Percentiles rank a stretch among this genome's conserved stretches.
These are phyloP conservation scores for Brassica incana DNA, from an alignment of 345 rosid species.

Conservation along the genomic window DNA sequence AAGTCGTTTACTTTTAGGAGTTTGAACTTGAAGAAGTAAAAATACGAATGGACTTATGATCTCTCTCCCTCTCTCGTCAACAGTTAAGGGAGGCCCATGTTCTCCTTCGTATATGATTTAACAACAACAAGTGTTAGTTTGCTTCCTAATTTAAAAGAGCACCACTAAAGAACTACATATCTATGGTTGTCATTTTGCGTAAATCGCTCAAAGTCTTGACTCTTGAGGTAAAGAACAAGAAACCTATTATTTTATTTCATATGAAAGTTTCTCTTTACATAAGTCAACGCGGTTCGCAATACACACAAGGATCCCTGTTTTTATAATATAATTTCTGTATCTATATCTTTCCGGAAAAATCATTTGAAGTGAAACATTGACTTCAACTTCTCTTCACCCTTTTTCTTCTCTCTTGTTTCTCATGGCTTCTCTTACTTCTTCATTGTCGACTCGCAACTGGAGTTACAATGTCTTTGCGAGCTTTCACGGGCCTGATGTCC, in stretches of 20 bases:
- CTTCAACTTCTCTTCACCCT: background rate
- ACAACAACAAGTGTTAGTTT: background rate
- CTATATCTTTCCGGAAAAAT: background rate
- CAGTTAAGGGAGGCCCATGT: too few relatives aligned
- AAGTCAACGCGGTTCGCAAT: background rate
- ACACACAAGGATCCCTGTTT: background rate
- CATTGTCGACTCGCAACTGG: background rate
- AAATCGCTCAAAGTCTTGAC: background rate
- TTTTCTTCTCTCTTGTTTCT: background rate
- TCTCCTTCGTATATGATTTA: background rate
- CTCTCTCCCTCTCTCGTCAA: background rate
- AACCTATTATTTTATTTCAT: background rate
- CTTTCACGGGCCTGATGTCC: background rate
- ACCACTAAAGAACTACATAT: background rate
- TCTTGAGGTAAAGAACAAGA: background rate
- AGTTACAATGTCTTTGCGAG: background rate
- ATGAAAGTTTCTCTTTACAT: background rate
- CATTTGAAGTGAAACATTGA: background rate
- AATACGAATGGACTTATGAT: background rate
- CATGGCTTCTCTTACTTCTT: background rate
- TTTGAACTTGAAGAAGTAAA: background rate
- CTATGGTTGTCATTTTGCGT: background rate
- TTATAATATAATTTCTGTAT: background rate
- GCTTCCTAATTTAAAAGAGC: background rate
- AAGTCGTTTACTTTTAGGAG: background rate